A percentile compares a stretch with the other conserved stretches of the same genome.
Evolutionary conservation across 768 basidiomycete genomes (phyloP).

Genomic region (Serendipita sp.): DNA sequence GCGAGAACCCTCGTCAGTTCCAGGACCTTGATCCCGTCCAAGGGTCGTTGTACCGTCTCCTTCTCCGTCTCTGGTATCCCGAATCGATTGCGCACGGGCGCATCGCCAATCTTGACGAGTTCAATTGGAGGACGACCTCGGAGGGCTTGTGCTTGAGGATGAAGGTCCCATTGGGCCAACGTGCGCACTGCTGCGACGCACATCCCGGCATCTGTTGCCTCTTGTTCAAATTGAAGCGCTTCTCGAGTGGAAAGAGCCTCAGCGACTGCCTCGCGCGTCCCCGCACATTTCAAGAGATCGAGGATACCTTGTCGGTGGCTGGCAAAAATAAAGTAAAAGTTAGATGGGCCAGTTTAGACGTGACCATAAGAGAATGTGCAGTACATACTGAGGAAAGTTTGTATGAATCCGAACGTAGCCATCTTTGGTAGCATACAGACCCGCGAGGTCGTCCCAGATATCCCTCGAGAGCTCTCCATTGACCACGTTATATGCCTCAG

Average conservation of each 20-base stretch:
- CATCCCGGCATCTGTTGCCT: constrained; percentile 28
- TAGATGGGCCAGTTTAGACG: neutral
- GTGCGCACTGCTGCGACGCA: constrained; percentile 36
- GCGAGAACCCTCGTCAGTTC: constrained; percentile 45
- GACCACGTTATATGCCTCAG: constrained; percentile 34
- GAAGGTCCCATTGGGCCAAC: constrained; percentile 32
- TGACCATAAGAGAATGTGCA: neutral
- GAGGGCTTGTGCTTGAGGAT: constrained; percentile 31
- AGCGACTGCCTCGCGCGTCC: constrained; percentile 24
- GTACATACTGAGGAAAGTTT: constrained; percentile 43
- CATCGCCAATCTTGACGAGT: constrained; percentile 32
- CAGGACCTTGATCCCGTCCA: constrained; percentile 37
- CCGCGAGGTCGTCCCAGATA: constrained; percentile 35
- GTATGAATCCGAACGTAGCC: constrained; percentile 41
- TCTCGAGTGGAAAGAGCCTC: constrained; percentile 26
- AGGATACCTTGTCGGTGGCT: constrained; percentile 39
- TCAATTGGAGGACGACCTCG: constrained; percentile 26
- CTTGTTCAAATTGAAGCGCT: constrained; percentile 31
- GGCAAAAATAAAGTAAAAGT: neutral
- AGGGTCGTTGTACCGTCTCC: constrained; percentile 17
- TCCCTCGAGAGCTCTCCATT: constrained; percentile 20
- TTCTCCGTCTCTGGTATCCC: neutral
- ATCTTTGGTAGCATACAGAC: constrained; percentile 38
- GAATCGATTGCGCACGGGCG: constrained; percentile 21
- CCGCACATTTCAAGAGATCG: constrained; percentile 24